A percentile compares a stretch with the other conserved stretches of the same genome.
These are phyloP conservation scores for Camelina neglecta DNA, from an alignment of 345 rosid genomes.

Conservation along the genomic window DNA sequence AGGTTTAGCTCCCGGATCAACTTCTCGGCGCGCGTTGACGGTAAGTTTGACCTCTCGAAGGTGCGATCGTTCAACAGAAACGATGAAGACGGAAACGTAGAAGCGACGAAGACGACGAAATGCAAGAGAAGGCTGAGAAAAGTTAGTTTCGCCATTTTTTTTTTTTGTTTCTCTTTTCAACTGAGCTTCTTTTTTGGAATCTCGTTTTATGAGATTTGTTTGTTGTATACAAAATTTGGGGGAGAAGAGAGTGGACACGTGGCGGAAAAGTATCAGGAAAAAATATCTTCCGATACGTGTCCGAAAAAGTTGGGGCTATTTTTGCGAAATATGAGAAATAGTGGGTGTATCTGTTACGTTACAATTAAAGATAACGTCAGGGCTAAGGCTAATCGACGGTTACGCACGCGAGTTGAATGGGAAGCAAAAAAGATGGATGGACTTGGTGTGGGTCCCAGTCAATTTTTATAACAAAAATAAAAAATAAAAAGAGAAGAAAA, in stretches of 20 bases:
- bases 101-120: constrained; percentile 38
- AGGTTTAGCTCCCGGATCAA: constrained; percentile 85
- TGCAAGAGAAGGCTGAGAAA: constrained; percentile 36
- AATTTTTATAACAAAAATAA: neutral
- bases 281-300: constrained; percentile 2
- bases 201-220: neutral
- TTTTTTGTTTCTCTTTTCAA: neutral
- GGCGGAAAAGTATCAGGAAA: neutral
- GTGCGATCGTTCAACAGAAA: constrained; percentile 43
- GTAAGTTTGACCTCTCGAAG: constrained; percentile 57
- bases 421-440: constrained; percentile 41
- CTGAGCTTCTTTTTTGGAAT: neutral
- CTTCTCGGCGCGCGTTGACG: constrained; percentile 71
- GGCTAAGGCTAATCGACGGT: constrained; percentile 29
- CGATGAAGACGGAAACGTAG: constrained; percentile 39
- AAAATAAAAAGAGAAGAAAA: neutral
- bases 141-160: constrained; percentile 51
- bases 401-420: constrained; percentile 35
- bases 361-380: constrained; percentile 28
- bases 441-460: constrained; percentile 15
- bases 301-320: constrained; percentile 38
- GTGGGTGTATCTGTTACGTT: constrained; percentile 30
- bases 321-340: neutral
- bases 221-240: neutral
- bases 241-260: constrained; percentile 15